Percentiles rank a stretch among this genome's conserved stretches.
phyloP scores from a whole-genome alignment of 108 stramenopile species.

The Cafeteria roenbergensis region DNA sequence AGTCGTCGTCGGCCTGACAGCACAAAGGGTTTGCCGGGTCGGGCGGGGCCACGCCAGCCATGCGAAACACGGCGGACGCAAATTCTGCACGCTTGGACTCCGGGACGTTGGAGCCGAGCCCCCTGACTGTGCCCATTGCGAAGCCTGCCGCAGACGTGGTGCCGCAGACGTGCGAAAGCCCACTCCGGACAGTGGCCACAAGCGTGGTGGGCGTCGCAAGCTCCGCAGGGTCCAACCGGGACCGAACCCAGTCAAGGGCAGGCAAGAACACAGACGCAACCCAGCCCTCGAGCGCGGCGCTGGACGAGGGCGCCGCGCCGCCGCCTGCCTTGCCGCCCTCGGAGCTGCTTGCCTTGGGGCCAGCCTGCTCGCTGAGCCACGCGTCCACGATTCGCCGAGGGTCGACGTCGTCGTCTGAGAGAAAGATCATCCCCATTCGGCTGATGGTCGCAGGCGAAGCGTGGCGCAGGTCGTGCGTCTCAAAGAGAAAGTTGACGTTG shows the following conservation, averaged over 20 bases:
- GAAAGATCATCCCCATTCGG: conserved; percentile 55
- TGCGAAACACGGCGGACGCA: conserved; percentile 39
- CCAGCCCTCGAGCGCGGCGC: conserved; percentile 25
- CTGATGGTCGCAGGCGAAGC: conserved; percentile 53
- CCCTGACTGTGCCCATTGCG: conserved; percentile 34
- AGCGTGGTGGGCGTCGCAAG: conserved; percentile 51
- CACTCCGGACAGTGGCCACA: conserved; percentile 45
- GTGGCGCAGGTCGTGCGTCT: conserved; percentile 49
- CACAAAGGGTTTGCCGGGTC: conserved; percentile 30
- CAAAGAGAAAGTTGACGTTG: conserved; percentile 56
- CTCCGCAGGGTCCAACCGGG: conserved; percentile 9
- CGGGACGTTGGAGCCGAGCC: conserved; percentile 45
- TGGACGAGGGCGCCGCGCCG: too few species aligned
- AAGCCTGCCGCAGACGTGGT: conserved; percentile 25
- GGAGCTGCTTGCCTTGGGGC: background rate
- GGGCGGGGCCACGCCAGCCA: conserved; percentile 35
- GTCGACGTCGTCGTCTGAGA: conserved; percentile 51
- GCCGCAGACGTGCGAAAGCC: conserved; percentile 31
- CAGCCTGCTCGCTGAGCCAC: conserved; percentile 15
- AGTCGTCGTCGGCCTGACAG: conserved; percentile 17
- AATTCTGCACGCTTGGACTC: conserved; percentile 26
- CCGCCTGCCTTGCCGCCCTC: too few species aligned
- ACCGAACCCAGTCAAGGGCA: conserved; percentile 17
- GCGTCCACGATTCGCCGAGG: conserved; percentile 20
- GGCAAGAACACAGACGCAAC: conserved; percentile 39